Evolutionary conservation across 805 yeast species (phyloP).

Genomic region (Teunomyces stri): DNA sequence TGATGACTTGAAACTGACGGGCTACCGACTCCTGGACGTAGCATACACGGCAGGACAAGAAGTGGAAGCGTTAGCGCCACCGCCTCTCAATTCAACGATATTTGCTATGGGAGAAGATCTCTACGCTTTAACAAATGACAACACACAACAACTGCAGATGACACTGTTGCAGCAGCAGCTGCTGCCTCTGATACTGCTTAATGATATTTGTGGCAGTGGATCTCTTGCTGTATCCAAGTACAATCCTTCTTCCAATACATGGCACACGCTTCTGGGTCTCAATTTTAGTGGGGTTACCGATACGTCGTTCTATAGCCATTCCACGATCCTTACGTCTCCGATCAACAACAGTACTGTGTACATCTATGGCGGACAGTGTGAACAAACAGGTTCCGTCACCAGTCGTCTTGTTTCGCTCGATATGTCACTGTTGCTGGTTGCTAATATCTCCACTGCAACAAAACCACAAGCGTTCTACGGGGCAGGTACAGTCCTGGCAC

Average conservation of each 20-base stretch:
- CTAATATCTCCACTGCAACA: conserved; percentile 46
- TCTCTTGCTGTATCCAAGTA: conserved; percentile 21
- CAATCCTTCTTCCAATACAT: conserved; percentile 13
- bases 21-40: conserved; percentile 3
- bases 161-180: no score
- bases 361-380: conserved; percentile 53
- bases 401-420: conserved; percentile 46
- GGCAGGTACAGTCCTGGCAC: conserved; percentile 44
- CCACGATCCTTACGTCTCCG: conserved; percentile 44
- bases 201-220: conserved; percentile 29
- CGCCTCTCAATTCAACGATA: conserved; percentile 33
- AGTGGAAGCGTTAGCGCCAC: conserved; percentile 21
- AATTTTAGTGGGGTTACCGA: conserved; percentile 24
- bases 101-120: conserved; percentile 26
- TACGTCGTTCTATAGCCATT: conserved; percentile 27
- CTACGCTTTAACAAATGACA: conserved; percentile 25
- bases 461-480: conserved; percentile 58
- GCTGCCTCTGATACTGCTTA: background rate
- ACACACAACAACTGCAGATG: background rate
- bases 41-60: conserved; percentile 22
- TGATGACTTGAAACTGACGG: conserved; percentile 7
- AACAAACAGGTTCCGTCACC: conserved; percentile 24
- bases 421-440: conserved; percentile 26
- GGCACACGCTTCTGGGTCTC: conserved; percentile 19
- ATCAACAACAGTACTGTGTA: conserved; percentile 39